Conservation (phyloP, 495 filamentous ascomycete genomes). For the Staphylotrichum longicolle region DNA sequence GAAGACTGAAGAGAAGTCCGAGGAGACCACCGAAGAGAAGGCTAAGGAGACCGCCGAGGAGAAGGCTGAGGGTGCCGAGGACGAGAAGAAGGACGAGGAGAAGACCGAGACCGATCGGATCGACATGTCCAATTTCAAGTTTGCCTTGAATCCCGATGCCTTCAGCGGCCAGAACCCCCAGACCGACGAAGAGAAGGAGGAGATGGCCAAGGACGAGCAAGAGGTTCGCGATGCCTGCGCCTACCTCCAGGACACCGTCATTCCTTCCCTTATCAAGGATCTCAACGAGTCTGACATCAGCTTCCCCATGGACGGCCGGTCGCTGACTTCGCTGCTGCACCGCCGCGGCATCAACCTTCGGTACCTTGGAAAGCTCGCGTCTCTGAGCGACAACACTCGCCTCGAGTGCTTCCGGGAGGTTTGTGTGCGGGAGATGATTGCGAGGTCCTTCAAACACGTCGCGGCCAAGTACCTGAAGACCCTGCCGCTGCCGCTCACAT, state of each 20-base stretch:
- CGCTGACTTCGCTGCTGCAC: conserved; percentile 84
- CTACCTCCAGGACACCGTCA: conserved; percentile 68
- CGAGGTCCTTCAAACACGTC: conserved; percentile 91
- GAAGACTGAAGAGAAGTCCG: conserved; percentile 29
- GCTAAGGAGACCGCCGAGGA: conserved; percentile 32
- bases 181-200: conserved; percentile 82
- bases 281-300: conserved; percentile 89
- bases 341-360: conserved; percentile 96
- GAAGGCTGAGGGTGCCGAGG: conserved; percentile 31
- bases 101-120: conserved; percentile 52
- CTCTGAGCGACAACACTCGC: conserved; percentile 65
- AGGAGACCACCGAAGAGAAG: conserved; percentile 29
- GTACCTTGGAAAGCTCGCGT: conserved; percentile 83
- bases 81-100: conserved; percentile 33
- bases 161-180: conserved; percentile 90
- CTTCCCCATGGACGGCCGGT: conserved; percentile 97
- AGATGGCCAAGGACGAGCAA: conserved; percentile 81
- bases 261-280: conserved; percentile 73
- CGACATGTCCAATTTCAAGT: conserved; percentile 78
- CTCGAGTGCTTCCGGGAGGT: conserved; percentile 73
- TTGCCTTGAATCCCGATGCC: conserved; percentile 90
- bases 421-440: conserved; percentile 86
- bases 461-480: conserved; percentile 74
- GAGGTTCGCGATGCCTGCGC: conserved; percentile 82
- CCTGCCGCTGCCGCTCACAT: conserved; percentile 72